Percentiles rank a stretch among this genome's conserved stretches.
Evolutionary conservation across 306 rosid species (phyloP).

Genomic region (Aeschynomene evenia): DNA sequence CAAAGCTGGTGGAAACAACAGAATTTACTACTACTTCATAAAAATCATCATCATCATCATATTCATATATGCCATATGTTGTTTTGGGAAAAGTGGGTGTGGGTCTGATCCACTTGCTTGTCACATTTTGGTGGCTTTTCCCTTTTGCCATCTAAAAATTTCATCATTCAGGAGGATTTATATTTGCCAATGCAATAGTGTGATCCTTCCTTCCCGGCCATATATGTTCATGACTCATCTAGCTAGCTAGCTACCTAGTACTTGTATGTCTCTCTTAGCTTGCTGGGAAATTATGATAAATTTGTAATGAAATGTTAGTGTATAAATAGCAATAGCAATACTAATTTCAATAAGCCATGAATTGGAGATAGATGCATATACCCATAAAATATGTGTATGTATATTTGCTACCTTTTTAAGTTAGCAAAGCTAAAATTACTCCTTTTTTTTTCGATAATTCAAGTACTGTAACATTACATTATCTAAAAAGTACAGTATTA

Average conservation of each 20-base stretch:
- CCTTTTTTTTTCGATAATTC: too few relatives aligned
- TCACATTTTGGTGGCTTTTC: neutral
- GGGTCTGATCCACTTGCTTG: slow-evolving; percentile 22
- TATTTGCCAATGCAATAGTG: neutral
- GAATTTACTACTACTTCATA: neutral
- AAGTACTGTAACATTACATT: too few relatives aligned
- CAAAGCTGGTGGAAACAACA: slow-evolving; percentile 15
- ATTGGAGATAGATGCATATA: neutral
- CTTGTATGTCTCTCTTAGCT: too few relatives aligned
- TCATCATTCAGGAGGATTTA: neutral
- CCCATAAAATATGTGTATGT: too few relatives aligned
- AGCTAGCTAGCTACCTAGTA: too few relatives aligned
- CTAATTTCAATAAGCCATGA: neutral
- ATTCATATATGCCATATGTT: neutral
- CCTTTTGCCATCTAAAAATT: neutral
- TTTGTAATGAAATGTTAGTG: neutral
- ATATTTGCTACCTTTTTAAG: too few relatives aligned
- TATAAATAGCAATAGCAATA: neutral
- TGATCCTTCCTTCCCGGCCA: neutral
- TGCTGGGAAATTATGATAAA: neutral
- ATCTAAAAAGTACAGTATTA: too few relatives aligned
- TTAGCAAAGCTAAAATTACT: too few relatives aligned
- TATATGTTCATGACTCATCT: neutral
- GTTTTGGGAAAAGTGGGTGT: slow-evolving; percentile 19
- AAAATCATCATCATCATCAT: too few relatives aligned